Conservation (phyloP, 2,329 filamentous ascomycete genomes). For the Pseudopithomyces maydicus region DNA sequence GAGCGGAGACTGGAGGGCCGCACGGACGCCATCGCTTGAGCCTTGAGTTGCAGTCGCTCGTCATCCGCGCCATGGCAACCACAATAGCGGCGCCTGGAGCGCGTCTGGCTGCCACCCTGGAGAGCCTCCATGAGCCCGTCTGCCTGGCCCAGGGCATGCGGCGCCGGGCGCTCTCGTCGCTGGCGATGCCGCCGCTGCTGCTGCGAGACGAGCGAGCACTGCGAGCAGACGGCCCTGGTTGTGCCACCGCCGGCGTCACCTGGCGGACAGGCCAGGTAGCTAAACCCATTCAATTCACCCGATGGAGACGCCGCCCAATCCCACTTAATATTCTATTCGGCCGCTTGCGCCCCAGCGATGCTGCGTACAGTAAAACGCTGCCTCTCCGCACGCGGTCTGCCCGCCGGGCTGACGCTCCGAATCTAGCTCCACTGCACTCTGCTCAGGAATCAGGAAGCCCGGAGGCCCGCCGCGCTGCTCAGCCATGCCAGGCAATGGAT, state of each 20-base stretch:
- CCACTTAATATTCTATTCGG: conserved; percentile 28
- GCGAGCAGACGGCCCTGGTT: background rate
- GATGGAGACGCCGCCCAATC: conserved; percentile 24
- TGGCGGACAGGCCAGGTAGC: conserved; percentile 23
- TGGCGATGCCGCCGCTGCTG: background rate
- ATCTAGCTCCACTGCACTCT: background rate
- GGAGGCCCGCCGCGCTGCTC: conserved; percentile 5
- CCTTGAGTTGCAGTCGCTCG: background rate
- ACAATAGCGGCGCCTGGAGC: background rate
- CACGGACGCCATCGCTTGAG: conserved; percentile 1
- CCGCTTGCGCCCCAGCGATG: conserved; percentile 19
- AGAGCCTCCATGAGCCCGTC: too few relatives aligned
- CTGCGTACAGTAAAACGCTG: conserved; percentile 5
- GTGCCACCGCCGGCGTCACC: conserved; percentile 15
- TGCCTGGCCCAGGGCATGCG: background rate
- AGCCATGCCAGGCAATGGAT: conserved; percentile 6
- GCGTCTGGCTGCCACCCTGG: background rate
- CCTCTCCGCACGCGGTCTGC: conserved; percentile 10
- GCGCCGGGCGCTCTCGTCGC: too few relatives aligned
- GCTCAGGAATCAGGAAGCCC: conserved; percentile 1
- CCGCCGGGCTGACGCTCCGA: conserved; percentile 10
- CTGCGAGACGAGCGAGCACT: too few relatives aligned
- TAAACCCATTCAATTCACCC: conserved; percentile 26
- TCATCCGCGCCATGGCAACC: conserved; percentile 7
- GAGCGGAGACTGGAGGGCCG: conserved; percentile 5